Percentiles rank a stretch among this genome's conserved stretches.
These are phyloP conservation scores for Coniochaeta sp. DNA, from an alignment of 2,329 filamentous ascomycete genomes.

Conservation along the genomic window DNA sequence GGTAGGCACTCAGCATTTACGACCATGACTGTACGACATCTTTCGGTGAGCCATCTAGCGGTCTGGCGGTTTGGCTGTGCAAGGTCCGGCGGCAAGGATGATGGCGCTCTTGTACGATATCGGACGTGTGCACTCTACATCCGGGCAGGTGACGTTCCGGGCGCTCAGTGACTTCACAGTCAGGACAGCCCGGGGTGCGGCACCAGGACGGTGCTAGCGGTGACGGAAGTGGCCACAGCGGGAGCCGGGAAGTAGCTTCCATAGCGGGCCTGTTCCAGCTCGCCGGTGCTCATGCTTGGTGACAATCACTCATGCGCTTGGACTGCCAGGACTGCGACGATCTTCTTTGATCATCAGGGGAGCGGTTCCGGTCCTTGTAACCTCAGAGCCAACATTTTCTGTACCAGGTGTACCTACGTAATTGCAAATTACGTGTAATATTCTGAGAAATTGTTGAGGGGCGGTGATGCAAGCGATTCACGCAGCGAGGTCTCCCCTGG, in stretches of 20 bases:
- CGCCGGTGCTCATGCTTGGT: background rate
- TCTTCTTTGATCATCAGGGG: background rate
- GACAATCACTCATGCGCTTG: background rate
- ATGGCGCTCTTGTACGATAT: background rate
- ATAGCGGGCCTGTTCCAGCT: background rate
- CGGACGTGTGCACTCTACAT: background rate
- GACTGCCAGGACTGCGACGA: background rate
- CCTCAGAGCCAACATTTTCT: background rate
- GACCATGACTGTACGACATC: too few species aligned
- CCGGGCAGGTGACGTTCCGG: background rate
- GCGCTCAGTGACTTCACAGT: background rate
- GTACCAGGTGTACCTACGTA: background rate
- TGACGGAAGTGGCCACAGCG: background rate
- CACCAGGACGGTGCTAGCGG: background rate
- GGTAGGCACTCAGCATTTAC: background rate
- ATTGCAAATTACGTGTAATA: background rate
- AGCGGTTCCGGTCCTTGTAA: background rate
- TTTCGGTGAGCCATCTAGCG: too few species aligned
- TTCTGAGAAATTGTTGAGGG: background rate
- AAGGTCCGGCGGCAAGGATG: background rate
- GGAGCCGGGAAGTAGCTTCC: background rate
- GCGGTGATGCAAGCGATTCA: background rate
- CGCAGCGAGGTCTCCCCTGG: too few species aligned
- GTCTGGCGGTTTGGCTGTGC: too few species aligned
- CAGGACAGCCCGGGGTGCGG: background rate